phyloP scores from a whole-genome alignment of 2,329 filamentous ascomycete species.

The Fusarium oligoseptatum region DNA sequence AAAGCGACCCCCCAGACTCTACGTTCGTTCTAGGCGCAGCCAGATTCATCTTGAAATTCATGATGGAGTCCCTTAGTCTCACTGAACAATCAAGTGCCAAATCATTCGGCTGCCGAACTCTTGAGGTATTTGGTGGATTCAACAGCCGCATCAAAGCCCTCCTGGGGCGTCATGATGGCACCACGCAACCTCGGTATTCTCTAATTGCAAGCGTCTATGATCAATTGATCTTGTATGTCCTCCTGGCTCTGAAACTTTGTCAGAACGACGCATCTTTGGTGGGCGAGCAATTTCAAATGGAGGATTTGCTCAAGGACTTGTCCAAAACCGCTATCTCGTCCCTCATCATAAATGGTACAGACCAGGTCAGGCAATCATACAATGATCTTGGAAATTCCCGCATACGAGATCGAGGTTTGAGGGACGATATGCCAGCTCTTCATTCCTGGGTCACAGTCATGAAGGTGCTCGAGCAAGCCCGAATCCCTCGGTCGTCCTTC shows the following conservation, averaged over 20 bases:
- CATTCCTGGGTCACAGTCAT: constrained; percentile 73
- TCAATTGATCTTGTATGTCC: constrained; percentile 50
- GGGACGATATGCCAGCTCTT: constrained; percentile 57
- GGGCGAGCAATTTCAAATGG: constrained; percentile 58
- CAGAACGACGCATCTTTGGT: constrained; percentile 50
- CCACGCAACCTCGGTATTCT: constrained; percentile 6
- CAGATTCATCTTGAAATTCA: constrained; percentile 63
- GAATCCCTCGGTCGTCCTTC: constrained; percentile 67
- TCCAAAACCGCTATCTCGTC: constrained; percentile 54
- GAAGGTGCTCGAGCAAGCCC: constrained; percentile 63
- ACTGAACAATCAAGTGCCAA: constrained; percentile 50
- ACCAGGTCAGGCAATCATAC: constrained; percentile 61
- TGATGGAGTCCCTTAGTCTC: constrained; percentile 59
- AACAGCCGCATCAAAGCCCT: constrained; percentile 47
- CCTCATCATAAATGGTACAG: constrained; percentile 59
- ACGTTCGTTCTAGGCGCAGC: constrained; percentile 49
- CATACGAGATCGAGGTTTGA: constrained; percentile 66
- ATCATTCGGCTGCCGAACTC: constrained; percentile 59
- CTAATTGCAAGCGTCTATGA: constrained; percentile 47
- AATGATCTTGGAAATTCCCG: constrained; percentile 60
- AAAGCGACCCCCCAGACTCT: constrained; percentile 18
- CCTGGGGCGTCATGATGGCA: constrained; percentile 13
- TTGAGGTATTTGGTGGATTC: constrained; percentile 60
- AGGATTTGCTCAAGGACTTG: constrained; percentile 62
- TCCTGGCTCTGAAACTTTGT: constrained; percentile 59